Base-by-base conservation (phyloP, 768 basidiomycete genomes). In the Leccinellum albellum region DNA sequence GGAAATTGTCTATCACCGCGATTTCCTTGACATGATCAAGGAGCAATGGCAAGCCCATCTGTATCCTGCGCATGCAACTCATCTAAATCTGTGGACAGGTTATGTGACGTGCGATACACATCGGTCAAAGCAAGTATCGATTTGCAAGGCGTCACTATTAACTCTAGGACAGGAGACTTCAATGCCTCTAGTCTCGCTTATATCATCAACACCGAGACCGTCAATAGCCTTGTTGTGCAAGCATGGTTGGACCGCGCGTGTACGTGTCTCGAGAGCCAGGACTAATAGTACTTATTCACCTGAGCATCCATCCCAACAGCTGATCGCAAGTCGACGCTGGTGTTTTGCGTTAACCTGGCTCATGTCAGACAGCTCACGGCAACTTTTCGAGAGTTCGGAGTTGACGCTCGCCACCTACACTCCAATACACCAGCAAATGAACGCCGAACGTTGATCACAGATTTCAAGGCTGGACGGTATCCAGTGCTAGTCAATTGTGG, bases 401-500 rank as follows among this genome's bases (percentile, higher is more conserved):
- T 97, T 35, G 94, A 97, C 68, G 95, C 95, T 26, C 82, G 92
- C 58, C 89, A 87, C 61, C 63, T 98, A 4, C 84, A 88, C 59
- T 80, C 89, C 4, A 76, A 78, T 24, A 95, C 93, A 0, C 85
- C 85, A 24, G 68, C 75, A 3, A 62, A 66, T 4, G 86, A 91
- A 59, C 83, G 95, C 12, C 81, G 79, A 60, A 76, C 78, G 3
- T 74, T 94, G 2, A 72, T 98, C 4, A 68, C 75, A 4, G 78
- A 75, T 2, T 98, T 98, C 72, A 85, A 79, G 65, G 74, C 76
- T 7, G 88, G 90, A 7, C 67, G 80, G 51, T 97, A 85, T 66
- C 92, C 94, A 12, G 90, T 98, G 1, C 76, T 98, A 26, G 73
- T 98, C 47, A 98, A 98, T 66, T 98, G 94, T 66, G 88, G 91